phyloP scores from a whole-genome alignment of 176 grass and related monocot species.

The Aegilops sharonensis region DNA sequence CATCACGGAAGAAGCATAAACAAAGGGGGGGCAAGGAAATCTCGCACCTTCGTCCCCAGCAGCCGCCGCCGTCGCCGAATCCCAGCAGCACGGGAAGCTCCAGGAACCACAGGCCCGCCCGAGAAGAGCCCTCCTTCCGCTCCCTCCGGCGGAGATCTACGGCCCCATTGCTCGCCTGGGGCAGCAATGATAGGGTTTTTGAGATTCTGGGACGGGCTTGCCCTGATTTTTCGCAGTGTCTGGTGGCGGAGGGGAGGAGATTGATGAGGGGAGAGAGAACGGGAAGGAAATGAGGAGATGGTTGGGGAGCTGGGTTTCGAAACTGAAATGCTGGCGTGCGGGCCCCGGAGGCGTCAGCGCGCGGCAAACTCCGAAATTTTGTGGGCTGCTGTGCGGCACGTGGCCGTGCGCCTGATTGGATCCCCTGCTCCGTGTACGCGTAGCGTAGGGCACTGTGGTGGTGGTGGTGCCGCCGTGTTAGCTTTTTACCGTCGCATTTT shows the following conservation, averaged over 20 bases:
- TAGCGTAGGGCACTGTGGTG: background rate
- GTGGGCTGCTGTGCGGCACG: conserved; percentile 29
- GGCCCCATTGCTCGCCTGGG: background rate
- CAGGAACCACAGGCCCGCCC: background rate
- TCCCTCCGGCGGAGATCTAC: background rate
- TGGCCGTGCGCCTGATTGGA: background rate
- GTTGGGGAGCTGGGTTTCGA: conserved; percentile 26
- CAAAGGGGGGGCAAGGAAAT: background rate
- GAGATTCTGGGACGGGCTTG: background rate
- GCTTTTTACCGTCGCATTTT: no score
- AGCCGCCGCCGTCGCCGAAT: background rate
- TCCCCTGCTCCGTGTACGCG: conserved; percentile 4
- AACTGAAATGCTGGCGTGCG: conserved; percentile 24
- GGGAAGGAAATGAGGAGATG: background rate
- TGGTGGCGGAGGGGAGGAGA: background rate
- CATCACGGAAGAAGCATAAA: background rate
- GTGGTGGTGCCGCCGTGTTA: background rate
- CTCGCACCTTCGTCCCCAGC: background rate
- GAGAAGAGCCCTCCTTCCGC: background rate
- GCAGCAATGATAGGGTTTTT: background rate
- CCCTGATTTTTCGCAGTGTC: background rate
- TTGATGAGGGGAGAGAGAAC: background rate
- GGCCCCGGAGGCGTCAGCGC: background rate
- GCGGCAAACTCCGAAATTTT: conserved; percentile 56
- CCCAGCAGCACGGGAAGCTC: background rate